Percentiles rank a stretch among this genome's conserved stretches.
Conservation (phyloP, 2,329 filamentous ascomycete genomes). For the Tothia fuscella region DNA sequence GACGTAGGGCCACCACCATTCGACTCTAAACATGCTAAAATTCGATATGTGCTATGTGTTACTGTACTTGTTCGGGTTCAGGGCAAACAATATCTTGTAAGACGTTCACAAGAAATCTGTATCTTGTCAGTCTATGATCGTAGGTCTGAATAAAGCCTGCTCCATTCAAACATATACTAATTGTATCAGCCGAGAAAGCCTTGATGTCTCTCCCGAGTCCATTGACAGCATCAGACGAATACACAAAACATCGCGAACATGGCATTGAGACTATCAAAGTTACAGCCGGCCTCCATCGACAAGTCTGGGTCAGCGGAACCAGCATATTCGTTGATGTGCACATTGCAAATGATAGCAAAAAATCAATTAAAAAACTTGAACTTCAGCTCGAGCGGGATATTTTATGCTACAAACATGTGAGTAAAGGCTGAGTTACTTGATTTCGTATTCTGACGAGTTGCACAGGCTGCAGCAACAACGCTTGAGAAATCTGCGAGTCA, state of each 20-base stretch:
- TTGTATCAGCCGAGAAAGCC: constrained; percentile 36
- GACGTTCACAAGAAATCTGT: constrained; percentile 37
- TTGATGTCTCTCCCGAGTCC: constrained; percentile 41
- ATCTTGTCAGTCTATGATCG: constrained; percentile 44
- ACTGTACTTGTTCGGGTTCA: constrained; percentile 37
- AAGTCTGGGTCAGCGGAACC: constrained; percentile 46
- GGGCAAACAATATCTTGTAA: constrained; percentile 37
- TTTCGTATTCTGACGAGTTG: constrained; percentile 15
- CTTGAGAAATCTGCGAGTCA: constrained; percentile 37
- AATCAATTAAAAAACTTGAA: constrained; percentile 38
- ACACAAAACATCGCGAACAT: constrained; percentile 27
- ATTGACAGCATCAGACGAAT: constrained; percentile 37
- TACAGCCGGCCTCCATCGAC: constrained; percentile 43
- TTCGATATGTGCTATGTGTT: constrained; percentile 37
- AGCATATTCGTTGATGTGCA: constrained; percentile 44
- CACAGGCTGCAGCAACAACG: constrained; percentile 35
- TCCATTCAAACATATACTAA: constrained; percentile 11
- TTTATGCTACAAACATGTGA: constrained; percentile 38
- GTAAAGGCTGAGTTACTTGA: constrained; percentile 18
- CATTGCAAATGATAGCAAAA: constrained; percentile 38
- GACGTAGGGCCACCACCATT: constrained; percentile 44
- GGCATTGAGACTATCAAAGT: constrained; percentile 33
- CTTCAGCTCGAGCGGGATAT: constrained; percentile 40
- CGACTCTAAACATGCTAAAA: constrained; percentile 38
- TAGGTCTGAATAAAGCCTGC: constrained; percentile 17